A percentile compares a stretch with the other conserved stretches of the same genome.
Conservation (phyloP, 1,139 yeast species). For the Candida sp. region DNA sequence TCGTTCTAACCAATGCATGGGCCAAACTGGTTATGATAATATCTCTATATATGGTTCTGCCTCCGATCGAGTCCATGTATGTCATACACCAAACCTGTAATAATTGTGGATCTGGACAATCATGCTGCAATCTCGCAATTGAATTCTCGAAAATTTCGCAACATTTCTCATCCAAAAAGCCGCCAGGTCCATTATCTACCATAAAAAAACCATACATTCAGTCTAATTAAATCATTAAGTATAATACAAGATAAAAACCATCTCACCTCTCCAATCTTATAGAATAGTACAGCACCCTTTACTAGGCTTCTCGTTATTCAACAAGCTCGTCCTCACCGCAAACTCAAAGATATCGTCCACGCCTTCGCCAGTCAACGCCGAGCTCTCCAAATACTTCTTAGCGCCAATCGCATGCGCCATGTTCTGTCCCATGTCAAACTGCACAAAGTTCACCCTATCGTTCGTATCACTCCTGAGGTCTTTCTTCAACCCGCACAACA, state of each 20-base stretch:
- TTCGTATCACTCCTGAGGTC: conserved; percentile 49
- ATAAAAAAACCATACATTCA: neutral
- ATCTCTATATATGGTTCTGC: neutral
- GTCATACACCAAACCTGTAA: too few species aligned
- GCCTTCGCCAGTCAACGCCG: conserved; percentile 81
- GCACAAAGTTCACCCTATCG: conserved; percentile 44
- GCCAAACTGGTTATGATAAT: neutral
- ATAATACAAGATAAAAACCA: neutral
- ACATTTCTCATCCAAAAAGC: neutral
- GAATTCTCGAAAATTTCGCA: neutral
- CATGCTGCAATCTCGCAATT: neutral
- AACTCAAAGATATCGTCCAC: conserved; percentile 82
- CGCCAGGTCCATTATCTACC: neutral
- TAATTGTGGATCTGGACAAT: too few species aligned
- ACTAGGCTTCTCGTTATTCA: conserved; percentile 32
- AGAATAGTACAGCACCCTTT: conserved; percentile 40
- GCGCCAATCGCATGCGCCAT: conserved; percentile 75
- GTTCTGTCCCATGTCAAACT: conserved; percentile 55
- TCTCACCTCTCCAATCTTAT: conserved; percentile 13
- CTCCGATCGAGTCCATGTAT: too few species aligned
- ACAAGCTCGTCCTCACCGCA: conserved; percentile 72
- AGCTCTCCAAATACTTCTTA: conserved; percentile 69
- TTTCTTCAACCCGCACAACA: conserved; percentile 72
- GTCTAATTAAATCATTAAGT: neutral
- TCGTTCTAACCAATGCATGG: too few species aligned